Evolutionary conservation across 257 asterid genomes (phyloP), one percentile per base, ranked within the genome.

Genomic region (Salvia miltiorrhiza): DNA sequence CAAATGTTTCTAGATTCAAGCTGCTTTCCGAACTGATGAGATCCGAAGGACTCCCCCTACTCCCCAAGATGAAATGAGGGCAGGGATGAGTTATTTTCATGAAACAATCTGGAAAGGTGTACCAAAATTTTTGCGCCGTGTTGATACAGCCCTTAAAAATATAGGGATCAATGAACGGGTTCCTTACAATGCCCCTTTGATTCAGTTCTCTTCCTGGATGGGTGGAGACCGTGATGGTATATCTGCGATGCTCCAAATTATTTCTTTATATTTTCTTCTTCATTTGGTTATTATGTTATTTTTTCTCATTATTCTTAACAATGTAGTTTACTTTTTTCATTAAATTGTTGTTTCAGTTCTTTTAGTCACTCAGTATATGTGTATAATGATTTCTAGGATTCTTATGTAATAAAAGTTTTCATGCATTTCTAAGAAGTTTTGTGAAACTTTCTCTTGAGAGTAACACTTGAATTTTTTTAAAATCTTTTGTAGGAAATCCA

Each of bases 171-270:
- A 84, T 30, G 86, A 84, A 52, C 83, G 89, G 3, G 74, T 84
- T 70, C 89, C 86, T 12, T 81, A 84, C 73, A 84, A 84, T 66
- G 89, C 89, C 56, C 89, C 87, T 66, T 73, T 84, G 13, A 84
- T 84, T 58, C 89, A 84, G 23, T 84, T 84, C 55, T 84, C 86
- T 16, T 84, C 89, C 35, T 84, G 89, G 89, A 84, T 84, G 89
- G 90, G 85, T 70, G 87, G 85, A 62, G 90, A 85, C 55, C 87
- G 87, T 71, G 87, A 82, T 50, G 90, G 90, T 84, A 80, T 53
- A 23, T 13, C 40, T 41, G n/a, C 14, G 30, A 16, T 59, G 28
- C 44, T 58, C 60, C 35, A 59, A 14, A 54, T 26, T 16, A 30
- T 57, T n/a, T 16, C 28, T 39, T 19, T 33, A 47, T 26, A 6